A percentile compares a stretch with the other conserved stretches of the same genome.
phyloP scores from a whole-genome alignment of 352 stramenopile species.

The Globisporangium paddicum region DNA sequence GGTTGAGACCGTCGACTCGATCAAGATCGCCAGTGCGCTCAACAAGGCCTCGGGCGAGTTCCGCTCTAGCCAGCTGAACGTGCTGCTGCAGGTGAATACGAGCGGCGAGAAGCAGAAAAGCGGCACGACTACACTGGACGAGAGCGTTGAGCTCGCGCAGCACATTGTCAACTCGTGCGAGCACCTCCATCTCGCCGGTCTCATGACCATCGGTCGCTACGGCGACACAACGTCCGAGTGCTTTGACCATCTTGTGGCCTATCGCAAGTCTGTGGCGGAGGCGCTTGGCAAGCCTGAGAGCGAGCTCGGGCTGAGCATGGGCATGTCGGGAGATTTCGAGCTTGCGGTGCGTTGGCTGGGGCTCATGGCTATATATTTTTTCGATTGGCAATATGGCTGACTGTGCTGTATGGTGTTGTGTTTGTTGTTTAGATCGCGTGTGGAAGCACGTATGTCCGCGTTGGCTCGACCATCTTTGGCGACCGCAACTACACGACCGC shows the following conservation, averaged over 20 bases:
- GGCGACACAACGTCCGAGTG: conserved; percentile 89
- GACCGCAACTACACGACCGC: conserved; percentile 85
- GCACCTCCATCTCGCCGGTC: conserved; percentile 90
- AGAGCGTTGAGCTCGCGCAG: conserved; percentile 70
- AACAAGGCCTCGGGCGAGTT: conserved; percentile 82
- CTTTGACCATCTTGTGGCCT: conserved; percentile 88
- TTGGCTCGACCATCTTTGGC: conserved; percentile 98
- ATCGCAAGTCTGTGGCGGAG: conserved; percentile 61
- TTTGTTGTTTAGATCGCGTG: conserved; percentile 78
- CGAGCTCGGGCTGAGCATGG: conserved; percentile 96
- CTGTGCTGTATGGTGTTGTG: conserved; percentile 5
- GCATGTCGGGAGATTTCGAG: conserved; percentile 99
- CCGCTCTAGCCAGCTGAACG: conserved; percentile 74
- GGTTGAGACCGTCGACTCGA: conserved; percentile 95
- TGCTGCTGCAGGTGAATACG: conserved; percentile 99
- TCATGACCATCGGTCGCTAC: conserved; percentile 99
- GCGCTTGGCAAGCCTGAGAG: conserved; percentile 54
- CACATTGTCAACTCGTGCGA: conserved; percentile 90
- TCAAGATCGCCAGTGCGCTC: conserved; percentile 96
- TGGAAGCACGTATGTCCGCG: conserved; percentile 94
- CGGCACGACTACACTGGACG: conserved; percentile 82
- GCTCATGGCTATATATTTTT: neutral
- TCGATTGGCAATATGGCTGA: neutral
- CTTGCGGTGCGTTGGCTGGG: conserved; percentile 59
- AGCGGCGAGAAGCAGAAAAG: conserved; percentile 97